phyloP scores from a whole-genome alignment of 2,329 filamentous ascomycete genomes.

The Sarocladium strictum region DNA sequence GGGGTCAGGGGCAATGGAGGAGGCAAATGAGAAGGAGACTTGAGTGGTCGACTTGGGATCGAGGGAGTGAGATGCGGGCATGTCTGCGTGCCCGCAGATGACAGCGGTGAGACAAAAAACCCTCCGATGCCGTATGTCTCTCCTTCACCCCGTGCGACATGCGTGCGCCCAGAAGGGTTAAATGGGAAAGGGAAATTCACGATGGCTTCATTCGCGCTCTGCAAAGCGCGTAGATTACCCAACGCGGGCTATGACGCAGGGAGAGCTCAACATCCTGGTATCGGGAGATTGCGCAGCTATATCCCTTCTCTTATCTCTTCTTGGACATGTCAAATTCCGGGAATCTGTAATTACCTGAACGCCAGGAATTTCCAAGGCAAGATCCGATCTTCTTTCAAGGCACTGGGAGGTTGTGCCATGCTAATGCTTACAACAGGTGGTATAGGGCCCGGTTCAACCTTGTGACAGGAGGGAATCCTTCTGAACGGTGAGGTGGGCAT shows the following conservation, averaged over 20 bases:
- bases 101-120: background rate
- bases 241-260: background rate
- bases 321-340: background rate
- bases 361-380: background rate
- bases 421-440: background rate
- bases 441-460: background rate
- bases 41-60: too few species aligned
- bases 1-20: background rate
- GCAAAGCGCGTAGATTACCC: background rate
- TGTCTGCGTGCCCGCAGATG: too few species aligned
- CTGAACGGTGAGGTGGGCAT: background rate
- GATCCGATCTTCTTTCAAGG: conserved; percentile 8
- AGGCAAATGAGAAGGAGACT: too few species aligned
- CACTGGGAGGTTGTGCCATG: background rate
- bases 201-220: background rate
- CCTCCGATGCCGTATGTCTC: background rate
- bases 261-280: background rate
- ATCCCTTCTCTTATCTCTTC: background rate
- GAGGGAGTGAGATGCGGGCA: background rate
- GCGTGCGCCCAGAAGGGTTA: too few species aligned
- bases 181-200: background rate
- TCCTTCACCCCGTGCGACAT: background rate
- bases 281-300: background rate
- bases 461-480: too few species aligned
- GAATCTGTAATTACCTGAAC: background rate